Evolutionary conservation across 2,329 filamentous ascomycete genomes (phyloP).

Genomic region (Pseudonectria foliicola): DNA sequence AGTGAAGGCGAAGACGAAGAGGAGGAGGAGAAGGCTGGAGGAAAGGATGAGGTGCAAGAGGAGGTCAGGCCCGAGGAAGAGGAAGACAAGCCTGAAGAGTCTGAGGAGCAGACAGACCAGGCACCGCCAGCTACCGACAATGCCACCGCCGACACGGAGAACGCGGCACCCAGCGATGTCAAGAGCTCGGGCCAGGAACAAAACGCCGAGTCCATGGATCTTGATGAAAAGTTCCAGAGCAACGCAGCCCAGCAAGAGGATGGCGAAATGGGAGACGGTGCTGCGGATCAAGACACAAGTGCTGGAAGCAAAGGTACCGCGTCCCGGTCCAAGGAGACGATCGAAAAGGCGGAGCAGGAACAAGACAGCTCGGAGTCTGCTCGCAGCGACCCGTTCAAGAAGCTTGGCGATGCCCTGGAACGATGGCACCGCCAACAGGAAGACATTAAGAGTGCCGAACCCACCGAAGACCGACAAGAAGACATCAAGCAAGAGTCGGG

Average conservation of each 20-base stretch:
- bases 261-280: constrained; percentile 58
- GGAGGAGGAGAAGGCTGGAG: constrained; percentile 36
- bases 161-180: constrained; percentile 55
- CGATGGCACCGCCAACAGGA: constrained; percentile 85
- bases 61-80: constrained; percentile 37
- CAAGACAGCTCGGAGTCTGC: constrained; percentile 39
- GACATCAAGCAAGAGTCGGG: constrained; percentile 43
- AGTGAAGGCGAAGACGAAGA: constrained; percentile 47
- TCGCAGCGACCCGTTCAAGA: constrained; percentile 73
- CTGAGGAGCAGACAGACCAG: constrained; percentile 39
- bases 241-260: constrained; percentile 58
- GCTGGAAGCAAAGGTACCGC: constrained; percentile 56
- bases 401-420: constrained; percentile 86
- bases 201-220: constrained; percentile 55
- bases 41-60: constrained; percentile 40
- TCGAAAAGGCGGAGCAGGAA: constrained; percentile 38
- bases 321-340: constrained; percentile 40
- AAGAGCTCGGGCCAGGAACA: constrained; percentile 59
- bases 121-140: constrained; percentile 37
- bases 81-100: constrained; percentile 47
- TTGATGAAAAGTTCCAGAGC: constrained; percentile 52
- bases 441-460: constrained; percentile 60
- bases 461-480: constrained; percentile 31
- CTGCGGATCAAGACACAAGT: constrained; percentile 56
- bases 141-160: constrained; percentile 49